Conservation (phyloP, 2,329 filamentous ascomycete species). For the Cladophialophora exuberans region DNA sequence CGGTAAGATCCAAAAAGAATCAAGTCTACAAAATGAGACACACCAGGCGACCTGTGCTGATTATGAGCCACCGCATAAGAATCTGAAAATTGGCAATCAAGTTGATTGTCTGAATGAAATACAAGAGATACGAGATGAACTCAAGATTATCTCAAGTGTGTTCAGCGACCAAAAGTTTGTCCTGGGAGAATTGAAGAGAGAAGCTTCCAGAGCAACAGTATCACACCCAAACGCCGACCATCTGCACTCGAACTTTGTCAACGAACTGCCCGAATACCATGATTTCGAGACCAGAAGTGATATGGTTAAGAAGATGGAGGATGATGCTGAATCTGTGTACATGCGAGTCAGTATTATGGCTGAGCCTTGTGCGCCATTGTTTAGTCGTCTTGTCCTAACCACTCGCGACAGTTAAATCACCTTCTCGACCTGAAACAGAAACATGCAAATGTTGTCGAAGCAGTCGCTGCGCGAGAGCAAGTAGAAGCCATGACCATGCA, state of each 20-base stretch:
- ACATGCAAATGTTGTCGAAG: not conserved
- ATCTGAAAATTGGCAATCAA: not conserved
- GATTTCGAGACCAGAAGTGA: not conserved
- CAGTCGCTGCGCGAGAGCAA: not conserved
- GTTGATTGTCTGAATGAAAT: not conserved
- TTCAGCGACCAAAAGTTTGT: not conserved
- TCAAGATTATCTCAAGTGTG: not conserved
- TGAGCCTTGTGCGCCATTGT: not conserved
- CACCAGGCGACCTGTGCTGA: too few species aligned
- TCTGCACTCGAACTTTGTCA: not conserved
- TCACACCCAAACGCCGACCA: not conserved
- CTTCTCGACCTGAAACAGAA: not conserved
- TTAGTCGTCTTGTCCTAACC: not conserved
- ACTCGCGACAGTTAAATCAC: not conserved
- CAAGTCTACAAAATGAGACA: too few species aligned
- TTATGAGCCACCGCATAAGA: not conserved
- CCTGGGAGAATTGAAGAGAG: not conserved
- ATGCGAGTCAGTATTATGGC: not conserved
- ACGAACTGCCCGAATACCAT: not conserved
- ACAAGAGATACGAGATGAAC: not conserved
- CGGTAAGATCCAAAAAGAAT: not conserved
- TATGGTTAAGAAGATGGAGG: not conserved
- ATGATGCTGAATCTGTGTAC: not conserved
- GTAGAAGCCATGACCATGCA: not conserved
- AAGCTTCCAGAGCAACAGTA: not conserved